A percentile compares a stretch with the other conserved stretches of the same genome.
Conservation (phyloP, 345 rosid species). For the Schrenkiella parvula region DNA sequence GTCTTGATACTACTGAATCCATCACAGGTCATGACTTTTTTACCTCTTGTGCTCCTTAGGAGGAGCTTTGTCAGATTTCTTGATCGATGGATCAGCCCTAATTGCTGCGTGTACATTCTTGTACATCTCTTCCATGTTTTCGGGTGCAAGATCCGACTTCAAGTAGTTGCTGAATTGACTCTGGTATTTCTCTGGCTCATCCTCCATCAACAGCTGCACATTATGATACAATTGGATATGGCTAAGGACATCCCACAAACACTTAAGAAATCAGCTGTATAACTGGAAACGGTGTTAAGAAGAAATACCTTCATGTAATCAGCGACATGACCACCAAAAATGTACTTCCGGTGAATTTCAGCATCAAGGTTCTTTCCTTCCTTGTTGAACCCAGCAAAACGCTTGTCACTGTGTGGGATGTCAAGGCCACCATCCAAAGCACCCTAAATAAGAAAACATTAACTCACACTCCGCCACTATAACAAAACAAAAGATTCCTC, state of each 20-base stretch:
- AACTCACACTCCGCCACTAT: background rate
- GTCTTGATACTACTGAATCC: background rate
- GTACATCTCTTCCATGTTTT: conserved; percentile 21
- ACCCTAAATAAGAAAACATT: conserved; percentile 39
- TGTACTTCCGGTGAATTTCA: conserved; percentile 75
- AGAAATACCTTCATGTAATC: conserved; percentile 53
- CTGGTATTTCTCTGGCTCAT: conserved; percentile 39
- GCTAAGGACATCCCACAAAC: background rate
- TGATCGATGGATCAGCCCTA: conserved; percentile 16
- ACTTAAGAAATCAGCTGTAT: background rate
- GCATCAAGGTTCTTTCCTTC: conserved; percentile 50
- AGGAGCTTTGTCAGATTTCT: conserved; percentile 11
- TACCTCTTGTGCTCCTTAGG: conserved; percentile 27
- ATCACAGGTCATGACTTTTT: background rate
- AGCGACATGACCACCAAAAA: conserved; percentile 75
- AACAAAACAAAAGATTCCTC: background rate
- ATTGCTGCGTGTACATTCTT: conserved; percentile 22
- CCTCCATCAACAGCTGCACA: conserved; percentile 13
- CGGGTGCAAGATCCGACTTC: conserved; percentile 12
- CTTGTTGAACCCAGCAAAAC: conserved; percentile 78
- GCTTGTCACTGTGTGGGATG: conserved; percentile 85
- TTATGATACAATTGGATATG: background rate
- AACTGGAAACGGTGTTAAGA: background rate
- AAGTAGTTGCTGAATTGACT: conserved; percentile 19
- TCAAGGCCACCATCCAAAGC: conserved; percentile 90